Evolutionary conservation across 176 grass and related monocot genomes (phyloP), one percentile per base, ranked within the genome.

Genomic region (Rhynchospora tenuis): DNA sequence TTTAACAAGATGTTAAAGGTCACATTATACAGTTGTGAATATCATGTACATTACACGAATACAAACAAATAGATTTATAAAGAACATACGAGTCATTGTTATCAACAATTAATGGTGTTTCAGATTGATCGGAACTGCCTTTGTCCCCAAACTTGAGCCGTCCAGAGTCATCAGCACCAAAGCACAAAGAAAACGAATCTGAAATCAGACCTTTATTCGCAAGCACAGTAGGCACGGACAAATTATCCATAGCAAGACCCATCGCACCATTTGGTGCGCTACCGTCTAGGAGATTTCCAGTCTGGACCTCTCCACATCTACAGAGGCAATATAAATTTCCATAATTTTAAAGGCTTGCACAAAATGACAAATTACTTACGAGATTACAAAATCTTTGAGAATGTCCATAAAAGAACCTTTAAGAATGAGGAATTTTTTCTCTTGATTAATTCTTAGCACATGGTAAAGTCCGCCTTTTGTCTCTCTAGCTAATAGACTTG

Each of bases 101-200:
- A 57, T 84, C 20, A 2, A 79, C 16, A 59, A 84, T 64, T 80
- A 93, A 89, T 3, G 94, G 67, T 83, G 94, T 97, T 90, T 92
- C 89, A 43, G 82, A 57, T 84, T 97, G 86, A 50, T 29, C 67
- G 1, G 14, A 10, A 66, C 72, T 69, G 20, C 94, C 94, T 65
- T 38, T 82, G 74, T 94, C 91, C 54, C 94, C 94, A 78, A 97
- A 97, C 64, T 87, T 87, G 82, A 97, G 91, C 81, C 91, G 85
- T 26, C 94, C 94, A 56, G 9, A 0, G 24, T 91, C 91, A 38
- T 90, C 67, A 9, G 0, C 0, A 73, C 91, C 74, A 58, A 97
- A 97, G 88, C 94, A 97, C 91, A 97, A 91, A 47, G 94, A 93
- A 81, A 97, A 97, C 75, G 89, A 90, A 84, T 97, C 65, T 56